phyloP scores from a whole-genome alignment of 352 stramenopile genomes.

The Pythium coloratum region DNA sequence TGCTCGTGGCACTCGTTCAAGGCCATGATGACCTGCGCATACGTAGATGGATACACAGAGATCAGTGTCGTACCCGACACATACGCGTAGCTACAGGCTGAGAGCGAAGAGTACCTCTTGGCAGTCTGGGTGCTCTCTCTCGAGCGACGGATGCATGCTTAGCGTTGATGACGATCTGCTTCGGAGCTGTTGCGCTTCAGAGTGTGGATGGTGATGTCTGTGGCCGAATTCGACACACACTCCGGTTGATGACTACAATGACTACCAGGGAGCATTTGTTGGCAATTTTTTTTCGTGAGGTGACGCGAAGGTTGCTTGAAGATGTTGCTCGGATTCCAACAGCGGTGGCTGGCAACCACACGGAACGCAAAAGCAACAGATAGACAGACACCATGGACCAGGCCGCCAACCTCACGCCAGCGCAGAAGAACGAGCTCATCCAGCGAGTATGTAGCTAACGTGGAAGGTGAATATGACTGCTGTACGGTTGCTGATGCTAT shows the following conservation, averaged over 20 bases:
- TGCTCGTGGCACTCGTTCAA: constrained; percentile 72
- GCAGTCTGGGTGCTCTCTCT: constrained; percentile 79
- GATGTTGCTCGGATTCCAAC: background rate
- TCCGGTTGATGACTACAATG: constrained; percentile 7
- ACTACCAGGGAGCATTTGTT: constrained; percentile 23
- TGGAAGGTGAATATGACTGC: background rate
- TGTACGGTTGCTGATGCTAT: background rate
- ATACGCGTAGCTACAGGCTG: background rate
- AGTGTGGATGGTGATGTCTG: background rate
- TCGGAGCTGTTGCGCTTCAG: constrained; percentile 1
- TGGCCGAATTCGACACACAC: constrained; percentile 16
- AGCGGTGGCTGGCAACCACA: constrained; percentile 6
- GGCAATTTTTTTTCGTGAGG: background rate
- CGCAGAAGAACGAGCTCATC: constrained; percentile 86
- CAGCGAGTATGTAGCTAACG: constrained; percentile 52
- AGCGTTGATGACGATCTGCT: background rate
- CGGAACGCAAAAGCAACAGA: constrained; percentile 1
- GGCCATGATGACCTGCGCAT: constrained; percentile 60
- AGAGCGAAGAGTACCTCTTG: constrained; percentile 43
- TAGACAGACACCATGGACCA: constrained; percentile 55
- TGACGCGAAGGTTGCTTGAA: constrained; percentile 30
- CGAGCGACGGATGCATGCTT: constrained; percentile 75
- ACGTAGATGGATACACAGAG: background rate
- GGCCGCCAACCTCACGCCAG: constrained; percentile 66
- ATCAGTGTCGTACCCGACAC: background rate